Conservation (phyloP, 306 rosid species). For the Corylus americana region DNA sequence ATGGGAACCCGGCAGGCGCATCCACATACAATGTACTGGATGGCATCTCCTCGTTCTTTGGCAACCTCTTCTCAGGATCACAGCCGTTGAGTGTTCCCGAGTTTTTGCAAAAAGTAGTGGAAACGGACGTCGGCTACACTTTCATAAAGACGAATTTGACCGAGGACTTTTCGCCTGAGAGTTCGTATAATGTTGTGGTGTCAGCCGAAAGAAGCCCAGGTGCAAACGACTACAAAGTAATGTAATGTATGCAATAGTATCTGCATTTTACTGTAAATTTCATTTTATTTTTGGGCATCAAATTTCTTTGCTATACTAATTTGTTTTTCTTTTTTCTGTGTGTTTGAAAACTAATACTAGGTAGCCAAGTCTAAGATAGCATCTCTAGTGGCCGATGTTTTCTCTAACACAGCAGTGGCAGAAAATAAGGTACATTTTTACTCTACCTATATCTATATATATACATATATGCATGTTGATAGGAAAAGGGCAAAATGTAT, state of each 20-base stretch:
- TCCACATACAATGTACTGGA: slow-evolving; percentile 88
- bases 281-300: neutral
- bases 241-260: slow-evolving; percentile 92
- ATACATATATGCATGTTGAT: too few species aligned
- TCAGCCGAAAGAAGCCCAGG: slow-evolving; percentile 63
- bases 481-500: too few species aligned
- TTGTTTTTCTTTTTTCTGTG: neutral
- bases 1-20: slow-evolving; percentile 28
- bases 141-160: slow-evolving; percentile 81
- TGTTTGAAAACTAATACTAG: slow-evolving; percentile 37
- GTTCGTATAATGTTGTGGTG: slow-evolving; percentile 74
- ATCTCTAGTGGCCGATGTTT: slow-evolving; percentile 75
- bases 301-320: neutral
- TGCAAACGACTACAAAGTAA: slow-evolving; percentile 97
- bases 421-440: slow-evolving; percentile 76
- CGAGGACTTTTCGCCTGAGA: slow-evolving; percentile 74
- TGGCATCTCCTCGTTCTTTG: slow-evolving; percentile 83
- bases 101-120: slow-evolving; percentile 66
- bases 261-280: slow-evolving; percentile 30
- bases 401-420: slow-evolving; percentile 86
- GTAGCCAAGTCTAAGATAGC: slow-evolving; percentile 84
- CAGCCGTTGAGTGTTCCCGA: slow-evolving; percentile 59
- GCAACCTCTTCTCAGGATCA: slow-evolving; percentile 67
- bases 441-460: too few species aligned
- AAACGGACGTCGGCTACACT: slow-evolving; percentile 75